Percentiles rank a stretch among this genome's conserved stretches.
These are phyloP conservation scores for Akebia trifoliata DNA, from an alignment of 164 flowering plant genomes.

Conservation along the genomic window DNA sequence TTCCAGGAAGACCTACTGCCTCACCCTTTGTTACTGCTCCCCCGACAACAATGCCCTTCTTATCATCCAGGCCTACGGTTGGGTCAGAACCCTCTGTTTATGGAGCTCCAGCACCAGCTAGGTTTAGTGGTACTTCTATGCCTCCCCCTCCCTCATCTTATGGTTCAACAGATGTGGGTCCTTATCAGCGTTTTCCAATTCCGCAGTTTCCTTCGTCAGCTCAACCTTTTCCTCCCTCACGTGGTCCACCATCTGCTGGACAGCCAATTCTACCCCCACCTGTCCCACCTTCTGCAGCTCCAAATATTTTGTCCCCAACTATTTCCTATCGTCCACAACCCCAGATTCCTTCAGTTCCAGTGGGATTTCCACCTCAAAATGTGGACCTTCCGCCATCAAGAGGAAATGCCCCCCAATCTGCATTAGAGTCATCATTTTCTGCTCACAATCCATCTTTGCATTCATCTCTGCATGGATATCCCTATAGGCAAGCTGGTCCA, in stretches of 20 bases:
- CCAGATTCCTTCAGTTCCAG: slow-evolving; percentile 41
- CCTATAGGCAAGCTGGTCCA: slow-evolving; percentile 36
- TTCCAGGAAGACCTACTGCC: slow-evolving; percentile 17
- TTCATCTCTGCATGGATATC: slow-evolving; percentile 52
- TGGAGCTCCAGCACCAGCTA: slow-evolving; percentile 33
- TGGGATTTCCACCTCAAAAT: slow-evolving; percentile 54
- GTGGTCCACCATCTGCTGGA: slow-evolving; percentile 29
- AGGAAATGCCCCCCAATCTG: slow-evolving; percentile 28
- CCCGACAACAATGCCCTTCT: slow-evolving; percentile 42
- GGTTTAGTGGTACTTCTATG: slow-evolving; percentile 43
- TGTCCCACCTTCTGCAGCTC: slow-evolving; percentile 34
- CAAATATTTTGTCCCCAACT: slow-evolving; percentile 24
- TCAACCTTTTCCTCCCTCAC: slow-evolving; percentile 34
- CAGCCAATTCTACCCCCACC: slow-evolving; percentile 34
- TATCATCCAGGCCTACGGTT: slow-evolving; percentile 33
- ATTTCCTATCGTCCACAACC: slow-evolving; percentile 33
- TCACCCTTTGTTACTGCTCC: slow-evolving; percentile 28
- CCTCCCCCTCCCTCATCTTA: slow-evolving; percentile 37
- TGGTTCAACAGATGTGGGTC: slow-evolving; percentile 35
- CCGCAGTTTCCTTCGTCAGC: slow-evolving; percentile 39
- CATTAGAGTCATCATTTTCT: slow-evolving; percentile 32
- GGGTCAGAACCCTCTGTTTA: slow-evolving; percentile 35
- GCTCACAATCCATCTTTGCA: slow-evolving; percentile 34
- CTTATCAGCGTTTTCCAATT: slow-evolving; percentile 40
- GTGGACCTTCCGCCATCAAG: slow-evolving; percentile 24